phyloP scores from a whole-genome alignment of 2,329 filamentous ascomycete genomes.

The Aspergillus amoenus region DNA sequence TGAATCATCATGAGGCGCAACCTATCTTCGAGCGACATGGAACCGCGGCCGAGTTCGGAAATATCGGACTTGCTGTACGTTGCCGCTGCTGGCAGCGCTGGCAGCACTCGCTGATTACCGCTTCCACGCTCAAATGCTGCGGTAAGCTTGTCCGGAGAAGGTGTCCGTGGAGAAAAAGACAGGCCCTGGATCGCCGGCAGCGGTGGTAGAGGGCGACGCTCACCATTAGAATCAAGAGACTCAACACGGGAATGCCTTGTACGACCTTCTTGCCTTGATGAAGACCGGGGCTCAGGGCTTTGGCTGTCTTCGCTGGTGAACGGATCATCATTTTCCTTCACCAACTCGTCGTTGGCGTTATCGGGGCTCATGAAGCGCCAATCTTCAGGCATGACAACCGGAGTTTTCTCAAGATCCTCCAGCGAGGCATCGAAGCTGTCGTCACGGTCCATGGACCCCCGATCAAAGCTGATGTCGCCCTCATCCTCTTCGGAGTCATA shows the following conservation, averaged over 20 bases:
- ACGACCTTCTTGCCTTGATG: conserved; percentile 32
- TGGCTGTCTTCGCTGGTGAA: conserved; percentile 68
- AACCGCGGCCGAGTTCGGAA: conserved; percentile 69
- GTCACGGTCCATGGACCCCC: conserved; percentile 63
- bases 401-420: conserved; percentile 95
- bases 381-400: conserved; percentile 94
- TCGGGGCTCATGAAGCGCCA: conserved; percentile 79
- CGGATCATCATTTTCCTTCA: conserved; percentile 61
- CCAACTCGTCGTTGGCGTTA: conserved; percentile 56
- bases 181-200: conserved; percentile 59
- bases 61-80: conserved; percentile 73
- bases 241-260: conserved; percentile 61
- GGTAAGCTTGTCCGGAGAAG: conserved; percentile 64
- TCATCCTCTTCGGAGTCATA: conserved; percentile 76
- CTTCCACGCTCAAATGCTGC: conserved; percentile 71
- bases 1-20: conserved; percentile 81
- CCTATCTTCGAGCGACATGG: conserved; percentile 82
- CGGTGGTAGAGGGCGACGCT: conserved; percentile 82
- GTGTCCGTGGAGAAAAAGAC: conserved; percentile 46
- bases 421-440: conserved; percentile 96
- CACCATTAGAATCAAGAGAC: conserved; percentile 74
- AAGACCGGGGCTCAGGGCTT: conserved; percentile 58
- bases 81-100: conserved; percentile 68
- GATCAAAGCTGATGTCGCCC: conserved; percentile 62
- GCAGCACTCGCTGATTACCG: conserved; percentile 66